phyloP scores from a whole-genome alignment of 768 basidiomycete species.

The Lactarius deliciosus region DNA sequence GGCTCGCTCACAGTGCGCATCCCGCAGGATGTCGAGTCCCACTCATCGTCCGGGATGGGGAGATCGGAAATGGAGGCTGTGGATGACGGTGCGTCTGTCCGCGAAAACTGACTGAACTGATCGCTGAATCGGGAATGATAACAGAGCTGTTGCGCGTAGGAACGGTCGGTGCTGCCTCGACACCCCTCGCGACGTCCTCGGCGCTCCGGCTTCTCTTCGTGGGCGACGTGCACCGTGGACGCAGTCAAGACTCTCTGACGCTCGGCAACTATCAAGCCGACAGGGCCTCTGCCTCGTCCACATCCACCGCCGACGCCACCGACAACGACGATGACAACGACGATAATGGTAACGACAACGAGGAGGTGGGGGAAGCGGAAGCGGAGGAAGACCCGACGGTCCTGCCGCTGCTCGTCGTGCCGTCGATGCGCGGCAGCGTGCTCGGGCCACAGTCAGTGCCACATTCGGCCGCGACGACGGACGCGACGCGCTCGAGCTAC shows the following conservation, averaged over 20 bases:
- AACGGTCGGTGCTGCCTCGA: slow-evolving; percentile 49
- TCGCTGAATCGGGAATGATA: background rate
- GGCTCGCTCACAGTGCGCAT: slow-evolving; percentile 34
- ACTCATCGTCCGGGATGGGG: slow-evolving; percentile 38
- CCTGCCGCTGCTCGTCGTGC: slow-evolving; percentile 29
- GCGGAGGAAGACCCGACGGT: background rate
- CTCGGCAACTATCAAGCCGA: background rate
- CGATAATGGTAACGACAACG: background rate
- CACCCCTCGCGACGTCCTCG: slow-evolving; percentile 46
- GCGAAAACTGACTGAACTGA: slow-evolving; percentile 6
- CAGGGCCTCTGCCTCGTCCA: background rate
- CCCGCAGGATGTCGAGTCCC: slow-evolving; percentile 41
- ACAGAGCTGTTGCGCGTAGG: slow-evolving; percentile 52
- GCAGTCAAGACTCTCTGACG: slow-evolving; percentile 22
- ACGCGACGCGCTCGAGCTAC: slow-evolving; percentile 50
- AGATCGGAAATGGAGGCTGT: slow-evolving; percentile 32
- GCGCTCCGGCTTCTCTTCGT: slow-evolving; percentile 37
- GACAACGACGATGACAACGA: background rate
- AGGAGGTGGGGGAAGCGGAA: background rate
- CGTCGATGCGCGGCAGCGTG: slow-evolving; percentile 7
- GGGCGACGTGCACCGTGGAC: slow-evolving; percentile 13
- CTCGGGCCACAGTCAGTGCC: slow-evolving; percentile 28
- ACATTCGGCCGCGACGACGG: slow-evolving; percentile 34
- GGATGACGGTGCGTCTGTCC: slow-evolving; percentile 41
- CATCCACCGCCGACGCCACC: background rate